Base-by-base conservation (phyloP, 2,329 filamentous ascomycete species). In the Fusarium sp. region DNA sequence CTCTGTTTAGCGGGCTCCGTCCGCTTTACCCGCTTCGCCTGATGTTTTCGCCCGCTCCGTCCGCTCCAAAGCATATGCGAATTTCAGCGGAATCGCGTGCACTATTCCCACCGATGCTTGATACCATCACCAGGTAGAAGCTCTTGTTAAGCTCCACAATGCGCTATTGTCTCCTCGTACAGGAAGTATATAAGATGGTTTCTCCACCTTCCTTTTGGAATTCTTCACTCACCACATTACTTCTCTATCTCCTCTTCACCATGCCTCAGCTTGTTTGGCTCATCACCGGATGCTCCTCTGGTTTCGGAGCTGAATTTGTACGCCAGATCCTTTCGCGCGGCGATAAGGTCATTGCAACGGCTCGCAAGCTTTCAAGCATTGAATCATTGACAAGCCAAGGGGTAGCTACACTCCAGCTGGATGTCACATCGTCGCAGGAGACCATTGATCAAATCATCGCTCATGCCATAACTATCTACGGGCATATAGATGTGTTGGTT, bases 201-300 rank as follows among this genome's bases (percentile, higher is more conserved):
- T 31, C 28, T 31, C 28, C 1, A 13, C 34, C 14, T n/a, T 3
- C 34, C 8, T n/a, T 15, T 14, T 17, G 15, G 34, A n/a, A 36
- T 7, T 9, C 15, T 36, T 10, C 15, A 36, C 9, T n/a, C 15
- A 17, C 17, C 34, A n/a, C n/a, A 15, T 36, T 8, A 36, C 9
- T 31, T 13, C 9, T 13, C 28, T 13, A 4, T 13, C 28, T 31
- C 28, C 13, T 31, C 10, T n/a, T 53, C 14, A 36, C 6, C 1
- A 77, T 79, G 77, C 42, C 75, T 4, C 71, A 72, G 14, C 72
- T 75, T 11, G 61, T 79, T 8, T 80, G 75, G 75, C 75, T 81
- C 26, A 66, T 79, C 17, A 80, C 78, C 20, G 78, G 77, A 18
- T 71, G 74, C 13, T 77, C 78, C 28, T 75, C 77, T 1, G 78